Evolutionary conservation across 2,329 filamentous ascomycete species (phyloP), one percentile per base, ranked within the genome.

Genomic region (Cercospora citrullina): DNA sequence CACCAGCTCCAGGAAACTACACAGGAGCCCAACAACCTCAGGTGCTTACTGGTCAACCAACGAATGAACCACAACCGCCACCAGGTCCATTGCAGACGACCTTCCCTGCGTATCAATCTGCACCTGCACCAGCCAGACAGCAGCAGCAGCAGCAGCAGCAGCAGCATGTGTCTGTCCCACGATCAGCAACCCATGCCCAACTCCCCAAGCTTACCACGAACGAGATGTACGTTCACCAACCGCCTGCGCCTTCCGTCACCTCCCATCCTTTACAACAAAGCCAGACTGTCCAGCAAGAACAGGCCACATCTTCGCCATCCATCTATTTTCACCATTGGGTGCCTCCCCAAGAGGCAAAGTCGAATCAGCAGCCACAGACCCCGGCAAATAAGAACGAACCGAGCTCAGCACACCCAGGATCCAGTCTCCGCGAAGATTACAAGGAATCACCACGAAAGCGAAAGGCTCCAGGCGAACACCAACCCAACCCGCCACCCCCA

Each of bases 291-390:
- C 85, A 86, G 68, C 87, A 89, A 74, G 86, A 90, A 72, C 87
- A 89, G 58, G 80, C 87, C 55, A 84, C 89, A 71, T 86, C 88
- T 18, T 92, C 91, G 48, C 89, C 90, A 0, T 91, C 90, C 23
- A 91, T 96, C 59, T 95, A 92, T 79, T 97, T 97, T 78, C 92
- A 96, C 77, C 92, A 96, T 77, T 97, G 93, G 93, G 91, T 94
- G 68, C 93, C 93, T 57, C 93, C 93, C 14, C 86, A 85, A 71
- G 85, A 83, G 64, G 78, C 80, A 65, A 77, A 86, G 68, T 81
- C 84, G 66, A 87, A 88, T 75, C 65, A 68, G 36, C 89, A 91
- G 77, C 90, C 91, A 69, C 87, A 87, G 75, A 91, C 90, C 70
- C 90, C 91, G 76, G 90, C 91, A 89, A 90, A 87, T 80, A 83